Percentiles rank a stretch among this genome's conserved stretches.
phyloP scores from a whole-genome alignment of 23 red algal genomes.

The Gracilaria gracilis region DNA sequence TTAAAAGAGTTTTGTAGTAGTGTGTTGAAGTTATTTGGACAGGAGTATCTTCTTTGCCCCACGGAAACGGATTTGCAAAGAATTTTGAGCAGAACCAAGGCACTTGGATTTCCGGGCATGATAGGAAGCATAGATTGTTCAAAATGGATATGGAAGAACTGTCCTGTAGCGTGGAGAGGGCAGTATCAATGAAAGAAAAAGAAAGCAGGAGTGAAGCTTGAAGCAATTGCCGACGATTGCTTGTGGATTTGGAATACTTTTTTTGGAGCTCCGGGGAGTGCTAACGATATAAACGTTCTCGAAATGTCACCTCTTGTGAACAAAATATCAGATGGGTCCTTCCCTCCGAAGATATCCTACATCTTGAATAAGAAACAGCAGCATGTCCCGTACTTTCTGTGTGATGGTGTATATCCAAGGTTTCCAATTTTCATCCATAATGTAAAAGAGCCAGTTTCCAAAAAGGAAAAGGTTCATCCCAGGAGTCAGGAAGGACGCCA shows the following conservation, averaged over 20 bases:
- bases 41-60: conserved; percentile 26
- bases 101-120: conserved; percentile 45
- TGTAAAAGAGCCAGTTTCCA: neutral
- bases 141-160: conserved; percentile 51
- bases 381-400: conserved; percentile 32
- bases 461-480: conserved; percentile 22
- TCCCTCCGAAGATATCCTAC: conserved; percentile 11
- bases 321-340: conserved; percentile 14
- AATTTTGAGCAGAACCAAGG: neutral
- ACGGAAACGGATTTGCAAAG: neutral
- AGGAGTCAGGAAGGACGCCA: conserved; percentile 16
- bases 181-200: conserved; percentile 52
- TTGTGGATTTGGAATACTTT: conserved; percentile 60
- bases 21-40: conserved; percentile 7
- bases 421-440: conserved; percentile 12
- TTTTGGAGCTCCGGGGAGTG: conserved; percentile 29
- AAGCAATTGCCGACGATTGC: conserved; percentile 48
- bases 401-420: conserved; percentile 48
- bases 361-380: neutral
- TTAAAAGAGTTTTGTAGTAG: neutral
- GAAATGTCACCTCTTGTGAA: conserved; percentile 8
- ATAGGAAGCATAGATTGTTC: conserved; percentile 57
- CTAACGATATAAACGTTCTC: conserved; percentile 64
- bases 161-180: conserved; percentile 20
- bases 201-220: conserved; percentile 3